A percentile compares a stretch with the other conserved stretches of the same genome.
Conservation (phyloP, 768 basidiomycete species). For the Mycena leptocephala region DNA sequence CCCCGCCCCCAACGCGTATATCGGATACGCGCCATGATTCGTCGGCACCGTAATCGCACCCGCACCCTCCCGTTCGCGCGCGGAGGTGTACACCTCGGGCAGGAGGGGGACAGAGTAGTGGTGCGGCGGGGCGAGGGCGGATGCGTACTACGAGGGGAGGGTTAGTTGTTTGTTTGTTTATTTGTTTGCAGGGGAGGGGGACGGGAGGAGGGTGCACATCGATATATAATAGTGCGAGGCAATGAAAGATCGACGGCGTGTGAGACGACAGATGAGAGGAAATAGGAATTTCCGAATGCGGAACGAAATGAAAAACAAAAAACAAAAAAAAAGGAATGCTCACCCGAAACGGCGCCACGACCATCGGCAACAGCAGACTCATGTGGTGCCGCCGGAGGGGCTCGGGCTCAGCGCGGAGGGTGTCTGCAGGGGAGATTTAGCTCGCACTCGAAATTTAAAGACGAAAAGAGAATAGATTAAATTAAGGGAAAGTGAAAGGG, state of each 20-base stretch:
- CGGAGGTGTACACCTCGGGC: background rate
- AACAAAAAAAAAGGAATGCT: background rate
- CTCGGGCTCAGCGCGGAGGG: constrained; percentile 30
- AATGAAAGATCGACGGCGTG: background rate
- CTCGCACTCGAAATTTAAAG: background rate
- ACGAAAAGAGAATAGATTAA: background rate
- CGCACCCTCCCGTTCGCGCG: background rate
- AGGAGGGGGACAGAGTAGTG: constrained; percentile 35
- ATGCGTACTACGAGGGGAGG: constrained; percentile 19
- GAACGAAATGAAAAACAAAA: background rate
- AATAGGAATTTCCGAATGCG: too few relatives aligned
- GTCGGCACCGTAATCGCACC: constrained; percentile 23
- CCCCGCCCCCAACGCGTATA: constrained; percentile 11
- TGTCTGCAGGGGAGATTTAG: background rate
- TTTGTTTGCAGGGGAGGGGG: too few relatives aligned
- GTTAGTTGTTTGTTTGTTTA: too few relatives aligned
- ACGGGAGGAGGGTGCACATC: too few relatives aligned
- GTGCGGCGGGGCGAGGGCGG: constrained; percentile 33
- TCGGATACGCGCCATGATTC: constrained; percentile 23
- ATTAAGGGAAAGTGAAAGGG: background rate
- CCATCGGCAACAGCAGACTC: constrained; percentile 19
- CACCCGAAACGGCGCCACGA: constrained; percentile 27
- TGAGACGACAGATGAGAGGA: background rate
- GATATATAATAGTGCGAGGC: background rate
- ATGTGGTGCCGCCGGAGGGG: constrained; percentile 11